phyloP scores from a whole-genome alignment of 1,284 basidiomycete species.

The Marasmius tenuissimus region DNA sequence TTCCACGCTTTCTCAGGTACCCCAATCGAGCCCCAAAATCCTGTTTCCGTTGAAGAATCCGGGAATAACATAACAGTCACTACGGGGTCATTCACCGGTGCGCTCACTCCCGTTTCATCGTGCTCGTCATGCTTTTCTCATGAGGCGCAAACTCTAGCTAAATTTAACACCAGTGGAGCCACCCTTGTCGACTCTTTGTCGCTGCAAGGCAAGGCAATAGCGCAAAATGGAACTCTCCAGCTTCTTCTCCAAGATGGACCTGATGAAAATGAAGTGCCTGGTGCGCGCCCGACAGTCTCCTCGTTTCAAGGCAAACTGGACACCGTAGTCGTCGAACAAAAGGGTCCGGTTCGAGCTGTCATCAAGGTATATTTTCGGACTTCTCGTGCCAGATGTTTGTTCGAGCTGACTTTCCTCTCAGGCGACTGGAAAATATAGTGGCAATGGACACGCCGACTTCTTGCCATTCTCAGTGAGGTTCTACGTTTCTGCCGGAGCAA shows the following conservation, averaged over 20 bases:
- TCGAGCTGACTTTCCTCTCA: conserved; percentile 8
- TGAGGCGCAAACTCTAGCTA: conserved; percentile 19
- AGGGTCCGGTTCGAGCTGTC: conserved; percentile 41
- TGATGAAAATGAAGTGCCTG: conserved; percentile 31
- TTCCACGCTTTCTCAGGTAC: conserved; percentile 18
- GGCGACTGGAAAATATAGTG: conserved; percentile 40
- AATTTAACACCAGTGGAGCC: conserved; percentile 34
- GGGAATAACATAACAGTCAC: conserved; percentile 29
- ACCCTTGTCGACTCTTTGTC: conserved; percentile 31
- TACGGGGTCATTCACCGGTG: conserved; percentile 37
- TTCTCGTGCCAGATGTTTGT: too few relatives aligned
- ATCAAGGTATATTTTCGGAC: conserved; percentile 30
- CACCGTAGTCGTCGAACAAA: conserved; percentile 34
- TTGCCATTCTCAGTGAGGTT: conserved; percentile 39
- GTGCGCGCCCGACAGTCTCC: conserved; percentile 26
- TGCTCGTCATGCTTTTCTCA: background rate
- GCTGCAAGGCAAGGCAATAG: conserved; percentile 28
- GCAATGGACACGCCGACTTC: conserved; percentile 33
- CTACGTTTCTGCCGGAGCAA: conserved; percentile 37
- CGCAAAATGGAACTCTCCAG: conserved; percentile 32
- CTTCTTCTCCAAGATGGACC: conserved; percentile 35
- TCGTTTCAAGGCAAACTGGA: conserved; percentile 31
- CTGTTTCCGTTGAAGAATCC: conserved; percentile 31
- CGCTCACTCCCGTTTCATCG: background rate
- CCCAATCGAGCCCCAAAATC: conserved; percentile 34